Conservation (phyloP, 805 yeast genomes). For the Torulaspora gathmanii region DNA sequence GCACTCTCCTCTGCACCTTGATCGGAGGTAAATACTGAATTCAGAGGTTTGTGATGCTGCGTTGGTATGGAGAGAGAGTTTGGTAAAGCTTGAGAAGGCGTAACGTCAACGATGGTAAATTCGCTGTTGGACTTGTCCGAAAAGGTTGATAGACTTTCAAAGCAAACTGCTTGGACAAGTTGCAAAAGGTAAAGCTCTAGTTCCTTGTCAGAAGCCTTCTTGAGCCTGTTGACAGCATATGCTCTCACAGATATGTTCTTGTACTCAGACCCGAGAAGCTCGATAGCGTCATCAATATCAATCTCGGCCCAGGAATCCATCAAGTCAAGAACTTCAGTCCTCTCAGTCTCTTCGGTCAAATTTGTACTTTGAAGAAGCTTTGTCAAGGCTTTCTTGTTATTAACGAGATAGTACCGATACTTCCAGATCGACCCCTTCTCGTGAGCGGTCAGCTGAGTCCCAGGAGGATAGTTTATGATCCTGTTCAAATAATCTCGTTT, state of each 20-base stretch:
- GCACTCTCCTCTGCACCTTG: conserved; percentile 20
- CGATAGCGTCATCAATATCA: conserved; percentile 81
- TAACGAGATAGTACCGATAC: conserved; percentile 74
- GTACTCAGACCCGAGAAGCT: conserved; percentile 74
- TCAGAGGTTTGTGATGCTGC: conserved; percentile 11
- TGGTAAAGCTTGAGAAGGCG: conserved; percentile 19
- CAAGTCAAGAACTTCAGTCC: conserved; percentile 69
- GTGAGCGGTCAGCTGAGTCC: conserved; percentile 69
- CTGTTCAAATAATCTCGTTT: conserved; percentile 65
- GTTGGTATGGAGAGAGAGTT: conserved; percentile 28
- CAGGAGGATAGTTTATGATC: conserved; percentile 76
- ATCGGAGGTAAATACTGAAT: conserved; percentile 14
- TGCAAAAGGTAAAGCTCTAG: conserved; percentile 78
- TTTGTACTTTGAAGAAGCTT: conserved; percentile 84
- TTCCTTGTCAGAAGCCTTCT: conserved; percentile 74
- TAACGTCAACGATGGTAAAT: conserved; percentile 39
- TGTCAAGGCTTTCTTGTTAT: conserved; percentile 62
- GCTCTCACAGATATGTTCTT: conserved; percentile 68
- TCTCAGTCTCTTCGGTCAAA: conserved; percentile 81
- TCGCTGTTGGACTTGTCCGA: conserved; percentile 34
- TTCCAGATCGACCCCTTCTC: conserved; percentile 90
- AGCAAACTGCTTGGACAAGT: conserved; percentile 84
- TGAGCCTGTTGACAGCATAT: conserved; percentile 81
- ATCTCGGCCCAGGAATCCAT: conserved; percentile 68
- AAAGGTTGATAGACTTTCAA: conserved; percentile 46